Base-by-base conservation (phyloP, 257 asterid species). In the Henckelia pumila region DNA sequence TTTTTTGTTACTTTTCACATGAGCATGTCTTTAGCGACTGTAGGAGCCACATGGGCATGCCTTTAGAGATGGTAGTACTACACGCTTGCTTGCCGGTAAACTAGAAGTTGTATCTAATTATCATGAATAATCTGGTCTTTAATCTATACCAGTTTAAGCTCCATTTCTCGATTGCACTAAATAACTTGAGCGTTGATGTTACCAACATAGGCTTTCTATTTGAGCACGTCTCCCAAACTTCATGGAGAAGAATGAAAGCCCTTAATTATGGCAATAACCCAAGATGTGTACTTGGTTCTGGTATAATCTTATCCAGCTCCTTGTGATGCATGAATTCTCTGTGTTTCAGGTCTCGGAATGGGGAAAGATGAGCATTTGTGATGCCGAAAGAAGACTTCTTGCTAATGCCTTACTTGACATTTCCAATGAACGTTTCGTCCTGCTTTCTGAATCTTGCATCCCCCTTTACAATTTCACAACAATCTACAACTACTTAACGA, bases 351-450 rank as follows among this genome's bases (percentile, higher is more conserved):
- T 80, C n/a, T 70, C 88, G 0, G 94, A 82, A 79, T 86, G 94
- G 94, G 94, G 94, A 66, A 75, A 56, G 71, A 82, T 86, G 86
- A 86, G 81, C 17, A 84, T 86, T 80, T 78, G 83, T 10, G 94
- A 86, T 4, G 94, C 91, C 0, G 94, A 86, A 78, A 75, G 85
- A 57, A 57, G 94, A 11, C 94, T 86, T 25, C 57, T 86, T 0
- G 86, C 94, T 0, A 84, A 84, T 9, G 91, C 95, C 33, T 29
- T 84, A 4, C 88, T 84, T 21, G 95, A 82, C 73, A 69, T 82
- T 29, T 77, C 81, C 71, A 86, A 86, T 11, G 88, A 86, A 63
- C 75, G 87, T 47, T 84, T 86, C 30, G 77, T 80, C 67, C 35
- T 86, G 59, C 76, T 86, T 1, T 86, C 94, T 2, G 94, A 86